Percentiles rank a stretch among this genome's conserved stretches.
Evolutionary conservation across 768 basidiomycete species (phyloP).

Genomic region (Russula earlei): DNA sequence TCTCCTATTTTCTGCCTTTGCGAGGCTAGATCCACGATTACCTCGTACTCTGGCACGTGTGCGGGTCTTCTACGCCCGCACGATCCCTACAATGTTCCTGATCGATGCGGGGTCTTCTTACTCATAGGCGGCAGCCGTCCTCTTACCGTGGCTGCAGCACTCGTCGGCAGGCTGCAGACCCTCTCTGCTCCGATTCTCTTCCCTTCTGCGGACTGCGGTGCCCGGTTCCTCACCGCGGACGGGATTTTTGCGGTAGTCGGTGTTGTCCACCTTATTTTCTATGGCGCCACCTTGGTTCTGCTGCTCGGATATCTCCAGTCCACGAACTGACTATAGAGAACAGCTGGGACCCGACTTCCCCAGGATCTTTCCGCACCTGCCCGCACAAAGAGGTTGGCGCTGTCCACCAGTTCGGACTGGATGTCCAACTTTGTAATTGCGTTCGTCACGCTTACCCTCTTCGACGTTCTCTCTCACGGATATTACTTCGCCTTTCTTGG

Average conservation of each 20-base stretch:
- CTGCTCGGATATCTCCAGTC: slow-evolving; percentile 5
- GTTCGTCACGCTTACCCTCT: slow-evolving; percentile 49
- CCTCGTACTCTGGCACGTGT: slow-evolving; percentile 38
- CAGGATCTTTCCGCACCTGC: slow-evolving; percentile 28
- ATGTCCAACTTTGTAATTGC: slow-evolving; percentile 34
- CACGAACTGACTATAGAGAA: slow-evolving; percentile 7
- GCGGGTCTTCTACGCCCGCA: slow-evolving; percentile 40
- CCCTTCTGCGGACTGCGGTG: slow-evolving; percentile 28
- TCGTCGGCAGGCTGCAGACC: slow-evolving; percentile 46
- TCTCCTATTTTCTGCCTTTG: slow-evolving; percentile 50
- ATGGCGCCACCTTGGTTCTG: slow-evolving; percentile 35
- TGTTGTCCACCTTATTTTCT: slow-evolving; percentile 48
- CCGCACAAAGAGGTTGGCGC: slow-evolving; percentile 27
- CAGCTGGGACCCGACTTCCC: slow-evolving; percentile 29
- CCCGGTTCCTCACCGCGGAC: slow-evolving; percentile 27
- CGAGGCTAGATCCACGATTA: slow-evolving; percentile 39
- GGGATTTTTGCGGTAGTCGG: slow-evolving; percentile 38
- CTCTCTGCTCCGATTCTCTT: slow-evolving; percentile 32
- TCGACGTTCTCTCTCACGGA: slow-evolving; percentile 37
- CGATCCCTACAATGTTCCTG: slow-evolving; percentile 43
- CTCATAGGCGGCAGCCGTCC: slow-evolving; percentile 39
- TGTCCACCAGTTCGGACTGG: slow-evolving; percentile 27
- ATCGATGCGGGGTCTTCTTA: slow-evolving; percentile 46
- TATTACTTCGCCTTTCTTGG: slow-evolving; percentile 45
- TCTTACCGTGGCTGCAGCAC: slow-evolving; percentile 36